Conservation (phyloP, 495 filamentous ascomycete species). For the Staphylotrichum longicolle region DNA sequence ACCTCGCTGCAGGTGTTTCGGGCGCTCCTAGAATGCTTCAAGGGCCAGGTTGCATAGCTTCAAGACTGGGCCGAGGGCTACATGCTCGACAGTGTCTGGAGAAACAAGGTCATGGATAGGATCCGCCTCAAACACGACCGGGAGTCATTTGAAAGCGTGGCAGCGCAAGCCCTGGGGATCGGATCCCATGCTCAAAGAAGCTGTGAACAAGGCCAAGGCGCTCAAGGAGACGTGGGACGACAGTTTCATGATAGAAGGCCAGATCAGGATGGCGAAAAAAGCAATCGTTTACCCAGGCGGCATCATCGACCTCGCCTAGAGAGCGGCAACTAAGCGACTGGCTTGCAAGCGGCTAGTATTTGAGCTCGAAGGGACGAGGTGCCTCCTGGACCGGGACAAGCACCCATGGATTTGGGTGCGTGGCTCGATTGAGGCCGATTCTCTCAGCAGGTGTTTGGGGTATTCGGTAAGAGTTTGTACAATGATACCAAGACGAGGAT, state of each 20-base stretch:
- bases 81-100: conserved; percentile 30
- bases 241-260: conserved; percentile 15
- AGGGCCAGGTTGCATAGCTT: conserved; percentile 16
- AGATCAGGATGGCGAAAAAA: conserved; percentile 26
- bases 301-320: conserved; percentile 21
- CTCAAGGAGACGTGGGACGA: not conserved
- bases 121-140: conserved; percentile 6
- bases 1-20: conserved; percentile 19
- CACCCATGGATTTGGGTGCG: conserved; percentile 28
- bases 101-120: conserved; percentile 21
- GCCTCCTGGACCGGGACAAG: conserved; percentile 17
- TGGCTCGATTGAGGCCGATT: not conserved
- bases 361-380: conserved; percentile 24
- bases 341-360: conserved; percentile 22
- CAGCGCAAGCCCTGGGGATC: not conserved
- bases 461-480: not conserved
- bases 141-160: conserved; percentile 9
- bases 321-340: conserved; percentile 14
- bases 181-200: conserved; percentile 10
- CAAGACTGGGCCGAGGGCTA: conserved; percentile 20
- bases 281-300: conserved; percentile 19
- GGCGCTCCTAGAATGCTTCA: conserved; percentile 20
- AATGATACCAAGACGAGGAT: not conserved
- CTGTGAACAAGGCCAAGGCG: conserved; percentile 11
- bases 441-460: not conserved